Evolutionary conservation across 2,329 filamentous ascomycete genomes (phyloP), one percentile per base, ranked within the genome.

Genomic region (Polychaeton citri): DNA sequence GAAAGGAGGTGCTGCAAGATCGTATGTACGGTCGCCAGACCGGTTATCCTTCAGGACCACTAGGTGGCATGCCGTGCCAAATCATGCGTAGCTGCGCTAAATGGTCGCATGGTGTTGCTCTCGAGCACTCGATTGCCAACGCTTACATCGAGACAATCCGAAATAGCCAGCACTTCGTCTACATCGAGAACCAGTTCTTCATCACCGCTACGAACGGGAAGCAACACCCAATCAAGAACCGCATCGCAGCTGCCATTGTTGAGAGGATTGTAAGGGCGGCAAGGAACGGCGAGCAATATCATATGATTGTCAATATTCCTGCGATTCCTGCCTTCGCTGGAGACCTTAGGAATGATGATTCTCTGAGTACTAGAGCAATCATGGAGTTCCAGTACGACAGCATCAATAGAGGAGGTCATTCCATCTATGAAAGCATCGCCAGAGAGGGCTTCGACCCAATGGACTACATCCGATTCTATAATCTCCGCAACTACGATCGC

Each of bases 121-220:
- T 70, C 4, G 77, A 81, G 55, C 85, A 90, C 55, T 93, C 85
- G 1, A 88, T 95, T 42, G 75, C 79, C 42, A 87, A 88, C 53
- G 86, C 86, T 1, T 93, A 93, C 51, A 75, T 87, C 21, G 81
- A 87, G 55, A 86, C 50, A 77, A 84, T 66, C 45, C 81, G 92
- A 44, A 80, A 90, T 45, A 93, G 85, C 2, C 84, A 94, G 26
- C 87, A 94, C 55, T 92, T 94, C 49, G 81, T 94, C 37, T 93
- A 94, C 58, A 92, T 94, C 46, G 87, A 94, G 55, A 94, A 94
- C 53, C 88, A 96, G 53, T 90, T 90, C 64, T 90, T 90, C 66
- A 90, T 90, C 59, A 90, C 83, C 0, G 81, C 82, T 2, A 87
- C 81, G 1, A 68, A 66, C 33, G 30, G 17, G 5, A 62, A 75